phyloP scores from a whole-genome alignment of 1,284 basidiomycete species.

The Grifola frondosa region DNA sequence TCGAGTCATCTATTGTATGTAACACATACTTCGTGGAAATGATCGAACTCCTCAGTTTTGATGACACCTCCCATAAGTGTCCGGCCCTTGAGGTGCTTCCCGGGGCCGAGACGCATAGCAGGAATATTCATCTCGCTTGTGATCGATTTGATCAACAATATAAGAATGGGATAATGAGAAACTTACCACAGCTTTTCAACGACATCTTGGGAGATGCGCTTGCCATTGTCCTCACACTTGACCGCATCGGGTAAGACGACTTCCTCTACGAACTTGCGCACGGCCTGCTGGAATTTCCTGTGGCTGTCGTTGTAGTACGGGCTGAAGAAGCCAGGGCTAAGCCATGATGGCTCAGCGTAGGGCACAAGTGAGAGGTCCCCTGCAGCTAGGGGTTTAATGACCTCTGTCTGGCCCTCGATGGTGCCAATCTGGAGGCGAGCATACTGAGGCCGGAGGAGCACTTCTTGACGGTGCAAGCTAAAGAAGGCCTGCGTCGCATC shows the following conservation, averaged over 20 bases:
- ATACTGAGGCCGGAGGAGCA: conserved; percentile 82
- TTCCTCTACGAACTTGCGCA: conserved; percentile 63
- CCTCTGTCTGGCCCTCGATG: conserved; percentile 66
- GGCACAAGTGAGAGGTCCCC: conserved; percentile 79
- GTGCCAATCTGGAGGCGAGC: conserved; percentile 79
- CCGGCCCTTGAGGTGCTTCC: conserved; percentile 86
- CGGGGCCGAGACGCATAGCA: conserved; percentile 92
- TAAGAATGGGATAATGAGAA: neutral
- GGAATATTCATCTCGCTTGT: conserved; percentile 72
- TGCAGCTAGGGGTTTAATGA: conserved; percentile 57
- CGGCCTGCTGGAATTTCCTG: conserved; percentile 61
- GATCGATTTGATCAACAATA: neutral
- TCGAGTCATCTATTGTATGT: too few relatives aligned
- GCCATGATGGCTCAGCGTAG: conserved; percentile 90
- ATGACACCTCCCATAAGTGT: conserved; percentile 82
- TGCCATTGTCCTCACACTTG: conserved; percentile 78
- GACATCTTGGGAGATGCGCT: conserved; percentile 72
- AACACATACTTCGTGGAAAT: conserved; percentile 65
- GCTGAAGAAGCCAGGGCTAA: conserved; percentile 74
- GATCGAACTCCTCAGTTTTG: conserved; percentile 87
- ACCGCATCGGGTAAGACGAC: conserved; percentile 65
- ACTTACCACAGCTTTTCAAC: conserved; percentile 70
- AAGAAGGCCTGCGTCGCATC: conserved; percentile 92
- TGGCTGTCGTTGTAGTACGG: conserved; percentile 85
- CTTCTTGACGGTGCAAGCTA: conserved; percentile 87